phyloP scores from a whole-genome alignment of 1,284 basidiomycete species.

The Marasmius oreades region DNA sequence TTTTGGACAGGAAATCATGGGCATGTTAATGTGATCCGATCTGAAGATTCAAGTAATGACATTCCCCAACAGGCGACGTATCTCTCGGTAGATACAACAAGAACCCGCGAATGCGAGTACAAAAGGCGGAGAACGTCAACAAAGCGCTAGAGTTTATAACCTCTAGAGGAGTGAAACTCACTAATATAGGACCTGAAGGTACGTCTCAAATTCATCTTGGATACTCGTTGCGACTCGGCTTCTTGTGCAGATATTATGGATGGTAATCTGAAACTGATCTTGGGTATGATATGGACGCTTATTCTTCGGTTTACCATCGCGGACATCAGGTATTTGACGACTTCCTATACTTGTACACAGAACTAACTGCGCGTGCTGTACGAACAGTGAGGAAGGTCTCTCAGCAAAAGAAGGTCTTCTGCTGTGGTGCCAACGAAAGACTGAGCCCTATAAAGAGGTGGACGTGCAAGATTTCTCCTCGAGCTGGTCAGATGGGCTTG shows the following conservation, averaged over 20 bases:
- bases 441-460: slow-evolving; percentile 87
- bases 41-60: slow-evolving; percentile 6
- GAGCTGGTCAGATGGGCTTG: slow-evolving; percentile 93
- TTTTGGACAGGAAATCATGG: slow-evolving; percentile 83
- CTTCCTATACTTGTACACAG: neutral
- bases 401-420: slow-evolving; percentile 96
- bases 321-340: slow-evolving; percentile 83
- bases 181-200: slow-evolving; percentile 97
- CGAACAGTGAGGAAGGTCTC: slow-evolving; percentile 86
- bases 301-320: slow-evolving; percentile 97
- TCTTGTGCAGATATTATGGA: slow-evolving; percentile 84
- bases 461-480: slow-evolving; percentile 90
- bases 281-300: slow-evolving; percentile 99
- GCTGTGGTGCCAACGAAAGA: slow-evolving; percentile 98
- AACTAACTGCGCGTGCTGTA: neutral
- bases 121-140: slow-evolving; percentile 98
- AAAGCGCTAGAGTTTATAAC: slow-evolving; percentile 95
- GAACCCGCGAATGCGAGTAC: slow-evolving; percentile 87
- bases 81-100: slow-evolving; percentile 91
- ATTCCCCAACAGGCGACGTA: slow-evolving; percentile 62
- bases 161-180: slow-evolving; percentile 91
- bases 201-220: neutral
- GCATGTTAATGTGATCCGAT: slow-evolving; percentile 32
- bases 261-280: slow-evolving; percentile 94
- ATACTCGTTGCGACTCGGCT: neutral